phyloP scores from a whole-genome alignment of 495 filamentous ascomycete genomes.

The Hypoxylon intermedium region DNA sequence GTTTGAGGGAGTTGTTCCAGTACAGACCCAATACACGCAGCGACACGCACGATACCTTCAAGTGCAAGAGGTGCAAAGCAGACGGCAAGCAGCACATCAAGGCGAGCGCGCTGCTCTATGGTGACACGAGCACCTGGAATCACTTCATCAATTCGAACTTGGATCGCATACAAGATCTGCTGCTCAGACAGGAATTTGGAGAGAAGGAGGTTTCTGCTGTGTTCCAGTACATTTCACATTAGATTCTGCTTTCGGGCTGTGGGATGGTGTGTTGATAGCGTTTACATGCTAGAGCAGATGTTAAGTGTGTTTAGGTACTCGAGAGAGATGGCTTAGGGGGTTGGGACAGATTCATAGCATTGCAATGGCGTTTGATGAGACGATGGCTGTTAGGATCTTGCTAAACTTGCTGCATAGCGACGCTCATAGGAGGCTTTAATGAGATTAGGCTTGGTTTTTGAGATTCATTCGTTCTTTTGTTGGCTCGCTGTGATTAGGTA shows the following conservation, averaged over 20 bases:
- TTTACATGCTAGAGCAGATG: constrained; percentile 4
- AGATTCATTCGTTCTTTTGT: neutral
- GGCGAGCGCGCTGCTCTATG: constrained; percentile 92
- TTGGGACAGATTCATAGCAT: neutral
- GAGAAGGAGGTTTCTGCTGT: constrained; percentile 87
- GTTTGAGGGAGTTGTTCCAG: constrained; percentile 89
- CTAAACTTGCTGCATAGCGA: neutral
- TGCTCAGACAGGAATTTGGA: constrained; percentile 84
- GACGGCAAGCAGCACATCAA: constrained; percentile 87
- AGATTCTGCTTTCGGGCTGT: constrained; percentile 5
- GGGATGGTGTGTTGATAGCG: too few species aligned
- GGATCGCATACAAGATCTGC: constrained; percentile 84
- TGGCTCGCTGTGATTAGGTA: neutral
- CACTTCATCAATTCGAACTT: constrained; percentile 87
- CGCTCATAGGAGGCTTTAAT: neutral
- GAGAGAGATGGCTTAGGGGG: neutral
- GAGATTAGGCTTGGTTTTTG: neutral
- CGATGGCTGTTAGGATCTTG: neutral
- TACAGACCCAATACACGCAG: constrained; percentile 82
- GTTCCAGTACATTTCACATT: constrained; percentile 98
- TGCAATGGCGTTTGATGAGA: constrained; percentile 13
- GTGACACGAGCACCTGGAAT: constrained; percentile 98
- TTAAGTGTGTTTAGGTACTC: neutral
- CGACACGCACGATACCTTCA: constrained; percentile 98
- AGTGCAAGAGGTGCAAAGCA: constrained; percentile 92